A percentile compares a stretch with the other conserved stretches of the same genome.
Evolutionary conservation across 495 filamentous ascomycete genomes (phyloP).

Genomic region (Halenospora varia): DNA sequence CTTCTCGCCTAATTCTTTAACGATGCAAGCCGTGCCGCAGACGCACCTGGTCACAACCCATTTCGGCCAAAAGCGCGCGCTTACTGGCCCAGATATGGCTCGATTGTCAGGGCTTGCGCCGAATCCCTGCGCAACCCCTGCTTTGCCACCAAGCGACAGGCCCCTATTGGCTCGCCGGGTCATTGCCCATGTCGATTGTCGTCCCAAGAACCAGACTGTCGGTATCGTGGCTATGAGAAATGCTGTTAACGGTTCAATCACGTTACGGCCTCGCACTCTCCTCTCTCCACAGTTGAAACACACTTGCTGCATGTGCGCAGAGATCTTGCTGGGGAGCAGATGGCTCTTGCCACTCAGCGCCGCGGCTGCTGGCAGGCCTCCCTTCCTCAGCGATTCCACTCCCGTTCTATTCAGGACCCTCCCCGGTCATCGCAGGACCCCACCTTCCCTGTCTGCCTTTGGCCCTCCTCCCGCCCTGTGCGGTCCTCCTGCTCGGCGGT

Average conservation of each 20-base stretch:
- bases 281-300: constrained; percentile 3
- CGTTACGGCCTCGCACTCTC: constrained; percentile 2
- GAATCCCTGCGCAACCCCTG: background rate
- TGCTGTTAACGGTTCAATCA: background rate
- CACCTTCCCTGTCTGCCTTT: background rate
- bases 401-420: background rate
- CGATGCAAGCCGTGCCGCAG: background rate
- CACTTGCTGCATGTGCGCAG: background rate
- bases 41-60: background rate
- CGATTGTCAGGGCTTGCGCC: background rate
- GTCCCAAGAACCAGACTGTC: constrained; percentile 12
- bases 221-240: background rate
- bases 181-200: background rate
- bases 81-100: background rate
- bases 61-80: background rate
- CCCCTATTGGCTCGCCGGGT: background rate
- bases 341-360: background rate
- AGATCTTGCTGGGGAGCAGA: background rate
- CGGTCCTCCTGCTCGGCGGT: background rate
- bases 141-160: background rate
- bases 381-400: background rate
- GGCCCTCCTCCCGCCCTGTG: background rate
- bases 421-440: background rate
- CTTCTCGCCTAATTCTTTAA: background rate
- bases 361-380: background rate